Evolutionary conservation across 768 basidiomycete species (phyloP), one percentile per base, ranked within the genome.

Genomic region (Trametes gibbosa): DNA sequence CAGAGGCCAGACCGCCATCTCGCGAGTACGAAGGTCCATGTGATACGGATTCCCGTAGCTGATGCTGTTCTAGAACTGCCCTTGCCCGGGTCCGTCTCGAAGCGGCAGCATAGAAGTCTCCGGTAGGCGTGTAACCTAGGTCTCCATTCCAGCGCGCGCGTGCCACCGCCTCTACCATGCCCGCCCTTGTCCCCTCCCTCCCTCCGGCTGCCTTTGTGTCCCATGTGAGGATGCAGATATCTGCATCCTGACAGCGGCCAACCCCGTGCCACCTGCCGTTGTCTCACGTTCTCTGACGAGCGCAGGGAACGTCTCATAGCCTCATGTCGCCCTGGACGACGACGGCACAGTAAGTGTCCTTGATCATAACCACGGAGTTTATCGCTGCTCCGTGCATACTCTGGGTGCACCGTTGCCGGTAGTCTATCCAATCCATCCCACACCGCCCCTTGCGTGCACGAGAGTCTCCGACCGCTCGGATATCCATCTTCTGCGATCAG

Each of bases 301-400:
- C 59, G 48, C 34, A 40, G 39, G 16, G 16, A 39, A 50, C 53
- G 59, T 54, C 53, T 42, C 59, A 60, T 60, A 60, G 59, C 59
- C 59, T 60, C 59, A 32, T 60, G 59, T 50, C 39, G 40, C 24
- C 53, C 51, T 42, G 46, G 46, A 48, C 52, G 53, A 48, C 49
- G 48, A 24, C 12, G 40, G 19, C 49, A 24, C 58, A 48, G 48
- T n/a, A 4, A 17, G 32, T 19, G 16, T 27, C 16, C n/a, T 17
- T 27, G 3, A 5, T 13, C 51, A 42, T 25, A 16, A 25, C 25
- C 39, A 19, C 17, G 32, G 29, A 21, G 32, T 21, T 29, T 6
- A 19, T 45, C 13, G 7, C 10, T 50, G n/a, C 23, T 5, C 25
- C 53, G 43, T 43, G 42, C 53, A n/a, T 10, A 41, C 27, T 8